Evolutionary conservation across 2,329 filamentous ascomycete genomes (phyloP).

Genomic region (Fusarium beomiforme): DNA sequence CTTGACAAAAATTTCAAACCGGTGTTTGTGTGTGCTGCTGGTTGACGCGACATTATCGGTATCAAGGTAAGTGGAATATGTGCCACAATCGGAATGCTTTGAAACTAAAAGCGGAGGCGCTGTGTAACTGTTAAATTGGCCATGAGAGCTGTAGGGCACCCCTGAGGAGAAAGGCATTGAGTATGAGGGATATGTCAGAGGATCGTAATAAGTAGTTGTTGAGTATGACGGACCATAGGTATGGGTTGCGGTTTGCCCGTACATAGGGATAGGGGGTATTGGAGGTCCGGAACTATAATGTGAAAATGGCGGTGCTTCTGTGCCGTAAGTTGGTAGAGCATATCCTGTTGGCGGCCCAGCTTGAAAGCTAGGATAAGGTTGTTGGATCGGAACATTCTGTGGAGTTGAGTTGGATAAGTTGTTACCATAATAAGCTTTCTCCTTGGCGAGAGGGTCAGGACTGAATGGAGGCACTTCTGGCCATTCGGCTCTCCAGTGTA

Average conservation of each 20-base stretch:
- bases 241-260: constrained; percentile 14
- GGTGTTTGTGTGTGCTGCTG: constrained; percentile 50
- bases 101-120: not conserved
- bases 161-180: constrained; percentile 5
- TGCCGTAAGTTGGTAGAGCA: constrained; percentile 24
- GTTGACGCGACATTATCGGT: not conserved
- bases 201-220: constrained; percentile 18
- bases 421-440: constrained; percentile 34
- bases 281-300: constrained; percentile 17
- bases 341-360: constrained; percentile 20
- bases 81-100: not conserved
- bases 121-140: constrained; percentile 6
- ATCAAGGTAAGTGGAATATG: constrained; percentile 8
- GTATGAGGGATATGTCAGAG: constrained; percentile 24
- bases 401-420: not conserved
- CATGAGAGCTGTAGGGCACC: not conserved
- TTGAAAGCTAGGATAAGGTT: constrained; percentile 20
- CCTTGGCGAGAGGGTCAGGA: constrained; percentile 60
- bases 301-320: constrained; percentile 3
- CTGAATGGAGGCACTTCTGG: constrained; percentile 78
- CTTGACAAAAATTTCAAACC: constrained; percentile 63
- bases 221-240: constrained; percentile 21
- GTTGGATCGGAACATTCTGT: not conserved
- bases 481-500: constrained; percentile 86
- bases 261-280: constrained; percentile 5